Percentiles rank a stretch among this genome's conserved stretches.
Evolutionary conservation across 805 yeast genomes (phyloP).

Genomic region (Metschnikowia matae): DNA sequence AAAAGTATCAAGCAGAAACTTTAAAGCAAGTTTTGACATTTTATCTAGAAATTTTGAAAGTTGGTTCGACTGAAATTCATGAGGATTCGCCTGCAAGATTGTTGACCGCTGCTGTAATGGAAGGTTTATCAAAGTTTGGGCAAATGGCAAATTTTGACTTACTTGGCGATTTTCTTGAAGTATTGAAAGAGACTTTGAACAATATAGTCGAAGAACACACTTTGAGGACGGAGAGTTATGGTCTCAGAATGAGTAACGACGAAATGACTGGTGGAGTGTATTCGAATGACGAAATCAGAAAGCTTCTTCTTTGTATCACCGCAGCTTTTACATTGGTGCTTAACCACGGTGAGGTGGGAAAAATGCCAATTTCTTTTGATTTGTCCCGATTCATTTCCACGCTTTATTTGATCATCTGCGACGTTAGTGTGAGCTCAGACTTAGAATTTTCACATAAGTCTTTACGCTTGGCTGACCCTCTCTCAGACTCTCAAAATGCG

Average conservation of each 20-base stretch:
- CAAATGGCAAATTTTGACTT: conserved; percentile 90
- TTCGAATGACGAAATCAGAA: conserved; percentile 51
- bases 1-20: conserved; percentile 77
- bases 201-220: conserved; percentile 47
- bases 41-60: conserved; percentile 72
- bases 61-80: conserved; percentile 25
- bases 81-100: conserved; percentile 44
- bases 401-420: conserved; percentile 64
- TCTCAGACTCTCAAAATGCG: conserved; percentile 34
- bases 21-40: conserved; percentile 66
- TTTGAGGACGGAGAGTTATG: conserved; percentile 26
- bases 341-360: conserved; percentile 56
- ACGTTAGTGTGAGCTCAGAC: conserved; percentile 72
- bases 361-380: conserved; percentile 64
- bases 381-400: conserved; percentile 74
- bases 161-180: conserved; percentile 88
- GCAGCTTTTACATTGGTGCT: conserved; percentile 85
- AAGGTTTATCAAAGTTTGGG: conserved; percentile 87
- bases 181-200: conserved; percentile 72
- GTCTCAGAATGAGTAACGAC: conserved; percentile 15
- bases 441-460: conserved; percentile 83
- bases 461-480: conserved; percentile 75
- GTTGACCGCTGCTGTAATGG: conserved; percentile 81
- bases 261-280: conserved; percentile 27
- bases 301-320: conserved; percentile 73